Evolutionary conservation across 352 stramenopile species (phyloP), one percentile per base, ranked within the genome.

Genomic region (Pythium sukuiense): DNA sequence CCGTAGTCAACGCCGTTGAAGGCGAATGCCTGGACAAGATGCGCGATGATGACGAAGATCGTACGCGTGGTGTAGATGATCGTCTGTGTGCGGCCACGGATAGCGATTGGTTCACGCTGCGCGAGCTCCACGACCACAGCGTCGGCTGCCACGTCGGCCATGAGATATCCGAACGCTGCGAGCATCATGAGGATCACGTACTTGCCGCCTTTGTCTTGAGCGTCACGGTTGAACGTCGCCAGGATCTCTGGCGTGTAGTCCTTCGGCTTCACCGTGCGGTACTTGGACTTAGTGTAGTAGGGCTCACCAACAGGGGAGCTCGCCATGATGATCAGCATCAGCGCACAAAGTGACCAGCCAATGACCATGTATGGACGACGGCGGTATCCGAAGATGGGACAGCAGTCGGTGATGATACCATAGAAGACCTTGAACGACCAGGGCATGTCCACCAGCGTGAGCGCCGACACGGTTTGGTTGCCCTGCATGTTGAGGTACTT

Each of bases 361-460:
- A 89, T 58, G 12, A 89, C 53, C 73, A 89, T 87, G 48, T 70
- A 89, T 14, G 76, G 76, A 14, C 76, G 76, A 53, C 80, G 78
- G 39, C 80, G 78, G 61, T 87, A 87, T 39, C 80, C 80, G 50
- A 69, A 82, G 57, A 90, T 72, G 3, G 29, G 26, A 9, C 2
- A 55, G 8, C 45, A 24, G 16, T 50, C 48, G 20, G 16, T 50
- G 13, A 20, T 12, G 41, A 89, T 83, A 43, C 81, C 81, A 63
- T 84, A 82, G 53, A 90, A 87, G 11, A 85, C 75, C 67, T 88
- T 89, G 68, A 89, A 83, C 29, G 74, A 87, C 80, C 80, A 89
- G 1, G 76, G 76, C 4, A 88, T 55, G 4, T 67, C 26, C 16
- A 85, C 64, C 3, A 88, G 63, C 45, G 71, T 65, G 24, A 41